A percentile compares a stretch with the other conserved stretches of the same genome.
These are phyloP conservation scores for Tulasnella sp. DNA, from an alignment of 768 basidiomycete species.

Conservation along the genomic window DNA sequence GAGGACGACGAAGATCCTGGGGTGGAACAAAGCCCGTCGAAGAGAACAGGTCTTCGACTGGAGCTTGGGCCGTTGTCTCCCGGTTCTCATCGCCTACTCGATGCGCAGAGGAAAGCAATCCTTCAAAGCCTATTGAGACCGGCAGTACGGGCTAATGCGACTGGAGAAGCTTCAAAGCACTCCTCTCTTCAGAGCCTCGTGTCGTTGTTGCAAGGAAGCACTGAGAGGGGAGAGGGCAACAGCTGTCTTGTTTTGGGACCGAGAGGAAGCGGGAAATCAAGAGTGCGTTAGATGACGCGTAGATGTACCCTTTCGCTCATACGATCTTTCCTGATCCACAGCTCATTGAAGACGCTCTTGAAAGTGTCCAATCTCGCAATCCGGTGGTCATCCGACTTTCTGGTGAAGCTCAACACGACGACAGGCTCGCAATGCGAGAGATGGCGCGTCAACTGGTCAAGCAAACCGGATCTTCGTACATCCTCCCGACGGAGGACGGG, in stretches of 20 bases:
- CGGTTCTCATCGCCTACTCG: not conserved
- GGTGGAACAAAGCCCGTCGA: not conserved
- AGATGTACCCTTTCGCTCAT: not conserved
- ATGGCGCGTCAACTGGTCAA: slow-evolving; percentile 78
- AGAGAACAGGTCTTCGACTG: not conserved
- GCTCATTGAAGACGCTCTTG: slow-evolving; percentile 60
- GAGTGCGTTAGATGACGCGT: slow-evolving; percentile 45
- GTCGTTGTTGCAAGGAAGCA: slow-evolving; percentile 66
- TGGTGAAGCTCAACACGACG: slow-evolving; percentile 79
- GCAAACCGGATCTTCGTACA: slow-evolving; percentile 63
- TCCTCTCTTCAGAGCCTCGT: slow-evolving; percentile 47
- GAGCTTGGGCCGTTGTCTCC: slow-evolving; percentile 6
- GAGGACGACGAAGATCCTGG: not conserved
- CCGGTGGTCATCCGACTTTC: slow-evolving; percentile 78
- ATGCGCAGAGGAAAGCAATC: slow-evolving; percentile 20
- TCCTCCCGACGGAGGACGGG: slow-evolving; percentile 31
- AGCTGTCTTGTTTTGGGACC: slow-evolving; percentile 87
- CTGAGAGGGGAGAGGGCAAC: slow-evolving; percentile 82
- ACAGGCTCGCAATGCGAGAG: slow-evolving; percentile 86
- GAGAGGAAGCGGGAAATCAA: slow-evolving; percentile 80
- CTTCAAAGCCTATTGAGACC: slow-evolving; percentile 10
- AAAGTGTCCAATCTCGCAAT: slow-evolving; percentile 34
- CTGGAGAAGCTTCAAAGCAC: slow-evolving; percentile 34
- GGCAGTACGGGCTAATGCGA: slow-evolving; percentile 13
- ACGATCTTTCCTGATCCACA: slow-evolving; percentile 33